Evolutionary conservation across 2,329 filamentous ascomycete species (phyloP), one percentile per base, ranked within the genome.

Genomic region (Aspergillus tamarii): DNA sequence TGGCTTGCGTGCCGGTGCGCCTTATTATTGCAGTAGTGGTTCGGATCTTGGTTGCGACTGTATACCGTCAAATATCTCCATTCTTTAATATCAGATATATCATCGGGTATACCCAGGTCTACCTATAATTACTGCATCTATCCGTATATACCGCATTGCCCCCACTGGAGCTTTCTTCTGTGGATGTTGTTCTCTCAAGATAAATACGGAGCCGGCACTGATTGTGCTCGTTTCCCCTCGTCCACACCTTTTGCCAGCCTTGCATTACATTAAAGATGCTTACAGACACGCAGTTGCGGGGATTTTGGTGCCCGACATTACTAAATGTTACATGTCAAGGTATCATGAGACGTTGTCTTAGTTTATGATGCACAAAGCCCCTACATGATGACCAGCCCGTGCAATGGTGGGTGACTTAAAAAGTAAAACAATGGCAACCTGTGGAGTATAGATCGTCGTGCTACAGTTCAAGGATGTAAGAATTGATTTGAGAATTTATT

Each of bases 281-380:
- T 21, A 14, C n/a, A 23, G 10, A 19, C 28, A 52, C 48, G 10
- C 9, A 19, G 16, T 11, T 19, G 48, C 26, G 28, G 10, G 19
- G 28, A 52, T 39, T 26, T 55, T 55, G 52, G n/a, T 41, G 52
- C 52, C 21, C 21, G n/a, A 55, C n/a, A 55, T 55, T 36, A 21
- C 52, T 55, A 10, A 11, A 55, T 12, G 41, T 55, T n/a, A 55
- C 52, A 55, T 36, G 52, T 11, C 23, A 26, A 16, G n/a, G 34
- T 39, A 19, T 55, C 32, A 41, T 55, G 52, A 55, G 52, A 55
- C 30, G 4, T 23, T 8, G 30, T 39, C 39, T 19, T 26, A 48
- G 28, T 23, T 39, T 55, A 55, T 11, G 52, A 36, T 55, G 23
- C 52, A 39, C 52, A 30, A 26, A 10, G n/a, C 21, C 21, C 52